A percentile compares a stretch with the other conserved stretches of the same genome.
phyloP scores from a whole-genome alignment of 1,284 basidiomycete genomes.

The Fomitopsis schrenkii region DNA sequence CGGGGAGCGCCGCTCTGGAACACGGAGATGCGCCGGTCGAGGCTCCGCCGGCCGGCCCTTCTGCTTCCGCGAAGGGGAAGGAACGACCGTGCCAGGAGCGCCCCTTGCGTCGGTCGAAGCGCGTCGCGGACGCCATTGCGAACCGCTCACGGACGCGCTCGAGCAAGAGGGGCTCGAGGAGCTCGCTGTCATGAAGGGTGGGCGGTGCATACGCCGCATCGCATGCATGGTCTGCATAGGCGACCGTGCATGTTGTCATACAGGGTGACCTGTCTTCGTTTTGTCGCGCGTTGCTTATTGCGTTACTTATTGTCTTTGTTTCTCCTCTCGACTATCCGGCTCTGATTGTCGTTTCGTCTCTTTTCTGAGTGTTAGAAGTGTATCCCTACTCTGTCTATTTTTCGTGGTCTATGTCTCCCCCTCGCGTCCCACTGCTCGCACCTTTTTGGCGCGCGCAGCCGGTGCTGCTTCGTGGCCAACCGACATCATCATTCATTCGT shows the following conservation, averaged over 20 bases:
- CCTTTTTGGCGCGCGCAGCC: neutral
- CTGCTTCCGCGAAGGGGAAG: constrained; percentile 4
- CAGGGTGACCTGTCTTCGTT: neutral
- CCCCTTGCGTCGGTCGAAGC: constrained; percentile 59
- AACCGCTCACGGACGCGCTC: constrained; percentile 39
- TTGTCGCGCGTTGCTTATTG: constrained; percentile 10
- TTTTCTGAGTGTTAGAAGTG: constrained; percentile 9
- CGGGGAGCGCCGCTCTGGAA: constrained; percentile 1
- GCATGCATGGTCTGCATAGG: constrained; percentile 2
- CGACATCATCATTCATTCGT: constrained; percentile 15
- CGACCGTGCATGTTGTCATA: neutral
- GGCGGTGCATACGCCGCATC: constrained; percentile 14
- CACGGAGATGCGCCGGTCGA: constrained; percentile 4
- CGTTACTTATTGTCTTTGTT: constrained; percentile 26
- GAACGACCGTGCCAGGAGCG: constrained; percentile 15
- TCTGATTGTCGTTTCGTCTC: constrained; percentile 8
- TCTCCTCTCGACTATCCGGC: constrained; percentile 11
- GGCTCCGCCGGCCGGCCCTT: neutral
- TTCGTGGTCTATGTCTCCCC: constrained; percentile 4
- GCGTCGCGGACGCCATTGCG: constrained; percentile 55
- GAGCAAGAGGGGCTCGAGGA: constrained; percentile 28
- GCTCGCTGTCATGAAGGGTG: constrained; percentile 28
- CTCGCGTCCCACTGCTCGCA: constrained; percentile 1
- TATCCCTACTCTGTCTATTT: constrained; percentile 3
- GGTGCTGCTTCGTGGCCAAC: constrained; percentile 10